These are phyloP conservation scores for Komagataella pseudopastoris DNA, from an alignment of 805 yeast species.

Conservation along the genomic window DNA sequence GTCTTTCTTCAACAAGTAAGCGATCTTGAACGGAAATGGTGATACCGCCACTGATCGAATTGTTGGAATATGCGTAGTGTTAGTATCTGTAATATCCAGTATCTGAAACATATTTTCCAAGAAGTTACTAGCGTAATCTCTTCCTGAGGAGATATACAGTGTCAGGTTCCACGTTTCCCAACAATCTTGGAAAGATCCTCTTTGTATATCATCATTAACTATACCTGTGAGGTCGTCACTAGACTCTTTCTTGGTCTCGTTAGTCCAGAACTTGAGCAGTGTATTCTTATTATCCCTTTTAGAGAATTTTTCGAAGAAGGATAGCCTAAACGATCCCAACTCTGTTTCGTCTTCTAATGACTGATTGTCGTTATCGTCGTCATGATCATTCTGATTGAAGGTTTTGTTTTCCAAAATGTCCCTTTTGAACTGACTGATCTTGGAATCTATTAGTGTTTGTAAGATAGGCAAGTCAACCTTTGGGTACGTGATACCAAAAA, in stretches of 20 bases:
- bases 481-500: slow-evolving; percentile 47
- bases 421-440: slow-evolving; percentile 10
- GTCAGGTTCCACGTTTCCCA: slow-evolving; percentile 68
- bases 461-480: slow-evolving; percentile 32
- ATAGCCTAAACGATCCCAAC: not conserved
- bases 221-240: slow-evolving; percentile 2
- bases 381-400: not conserved
- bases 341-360: not conserved
- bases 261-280: not conserved
- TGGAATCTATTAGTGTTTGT: slow-evolving; percentile 25
- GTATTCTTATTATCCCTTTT: not conserved
- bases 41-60: slow-evolving; percentile 50
- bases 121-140: slow-evolving; percentile 6
- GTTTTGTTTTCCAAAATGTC: slow-evolving; percentile 9
- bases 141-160: slow-evolving; percentile 20
- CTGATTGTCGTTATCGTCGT: not conserved
- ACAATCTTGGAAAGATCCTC: slow-evolving; percentile 24
- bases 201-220: not conserved
- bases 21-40: slow-evolving; percentile 47
- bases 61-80: slow-evolving; percentile 63
- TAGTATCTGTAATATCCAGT: slow-evolving; percentile 35
- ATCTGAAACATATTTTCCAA: slow-evolving; percentile 26
- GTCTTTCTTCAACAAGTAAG: slow-evolving; percentile 11
- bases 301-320: not conserved
- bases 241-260: slow-evolving; percentile 9